A percentile compares a stretch with the other conserved stretches of the same genome.
phyloP scores from a whole-genome alignment of 495 filamentous ascomycete genomes.

The Penicillium macrosclerotiorum region DNA sequence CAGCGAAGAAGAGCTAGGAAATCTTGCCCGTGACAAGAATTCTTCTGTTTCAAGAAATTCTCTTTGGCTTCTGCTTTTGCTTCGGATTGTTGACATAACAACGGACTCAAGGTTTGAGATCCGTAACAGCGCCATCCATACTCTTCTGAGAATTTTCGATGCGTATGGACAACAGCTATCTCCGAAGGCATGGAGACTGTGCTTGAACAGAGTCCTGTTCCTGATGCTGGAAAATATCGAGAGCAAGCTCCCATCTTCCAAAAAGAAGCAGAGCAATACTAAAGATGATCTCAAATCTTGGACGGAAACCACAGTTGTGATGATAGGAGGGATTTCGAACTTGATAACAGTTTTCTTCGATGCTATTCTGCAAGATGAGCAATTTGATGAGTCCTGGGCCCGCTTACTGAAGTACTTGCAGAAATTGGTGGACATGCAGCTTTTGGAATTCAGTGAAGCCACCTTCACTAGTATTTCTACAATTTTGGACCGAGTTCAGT shows the following conservation, averaged over 20 bases:
- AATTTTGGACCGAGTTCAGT: slow-evolving; percentile 58
- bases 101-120: slow-evolving; percentile 79
- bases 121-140: slow-evolving; percentile 88
- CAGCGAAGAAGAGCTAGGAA: slow-evolving; percentile 39
- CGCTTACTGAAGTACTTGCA: slow-evolving; percentile 66
- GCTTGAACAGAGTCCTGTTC: slow-evolving; percentile 76
- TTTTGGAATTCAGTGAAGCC: slow-evolving; percentile 68
- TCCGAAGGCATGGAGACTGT: slow-evolving; percentile 78
- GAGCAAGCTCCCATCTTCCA: slow-evolving; percentile 19
- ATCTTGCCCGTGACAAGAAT: slow-evolving; percentile 33
- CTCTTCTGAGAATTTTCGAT: slow-evolving; percentile 86
- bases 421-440: slow-evolving; percentile 54
- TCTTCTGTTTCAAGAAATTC: slow-evolving; percentile 49
- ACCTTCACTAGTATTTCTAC: slow-evolving; percentile 65
- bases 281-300: slow-evolving; percentile 52
- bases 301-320: slow-evolving; percentile 74
- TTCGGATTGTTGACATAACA: slow-evolving; percentile 73
- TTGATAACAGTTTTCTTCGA: slow-evolving; percentile 68
- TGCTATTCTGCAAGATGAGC: slow-evolving; percentile 51
- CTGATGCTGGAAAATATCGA: slow-evolving; percentile 60
- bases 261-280: slow-evolving; percentile 18
- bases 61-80: slow-evolving; percentile 82
- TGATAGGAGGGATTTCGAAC: slow-evolving; percentile 66
- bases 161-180: slow-evolving; percentile 80
- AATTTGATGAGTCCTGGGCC: slow-evolving; percentile 64